A percentile compares a stretch with the other conserved stretches of the same genome.
Evolutionary conservation across 2,329 filamentous ascomycete species (phyloP).

Genomic region (Eutypa lata): DNA sequence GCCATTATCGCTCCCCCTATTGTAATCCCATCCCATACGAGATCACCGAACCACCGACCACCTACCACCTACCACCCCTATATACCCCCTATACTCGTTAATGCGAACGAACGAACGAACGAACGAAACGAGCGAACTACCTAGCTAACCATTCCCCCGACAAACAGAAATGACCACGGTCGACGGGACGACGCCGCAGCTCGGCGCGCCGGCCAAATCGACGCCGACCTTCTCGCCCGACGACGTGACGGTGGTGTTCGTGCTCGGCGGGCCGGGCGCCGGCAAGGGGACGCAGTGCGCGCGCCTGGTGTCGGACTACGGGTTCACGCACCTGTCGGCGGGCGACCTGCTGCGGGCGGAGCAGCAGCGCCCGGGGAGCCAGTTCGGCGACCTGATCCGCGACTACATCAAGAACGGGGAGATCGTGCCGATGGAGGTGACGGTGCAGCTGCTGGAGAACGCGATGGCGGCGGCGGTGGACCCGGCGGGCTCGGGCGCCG

Average conservation of each 20-base stretch:
- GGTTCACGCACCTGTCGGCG: conserved; percentile 89
- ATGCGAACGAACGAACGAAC: too few species aligned
- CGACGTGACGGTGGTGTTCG: conserved; percentile 89
- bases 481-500: conserved; percentile 27
- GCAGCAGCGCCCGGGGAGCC: conserved; percentile 78
- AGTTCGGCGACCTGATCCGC: conserved; percentile 92
- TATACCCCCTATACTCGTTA: too few species aligned
- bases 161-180: neutral
- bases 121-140: too few species aligned
- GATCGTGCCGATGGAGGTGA: conserved; percentile 99
- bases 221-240: conserved; percentile 70
- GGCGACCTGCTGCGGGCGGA: conserved; percentile 92
- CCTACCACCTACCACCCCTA: too few species aligned
- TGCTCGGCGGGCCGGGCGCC: conserved; percentile 91
- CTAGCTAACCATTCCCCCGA: neutral
- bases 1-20: too few species aligned
- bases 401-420: conserved; percentile 89
- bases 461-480: conserved; percentile 75
- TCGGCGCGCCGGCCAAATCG: conserved; percentile 34
- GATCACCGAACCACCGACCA: too few species aligned
- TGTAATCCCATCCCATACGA: too few species aligned
- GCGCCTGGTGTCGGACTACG: conserved; percentile 81
- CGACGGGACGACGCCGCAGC: conserved; percentile 22
- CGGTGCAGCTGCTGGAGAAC: conserved; percentile 88
- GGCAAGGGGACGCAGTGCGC: conserved; percentile 96